Percentiles rank a stretch among this genome's conserved stretches.
phyloP scores from a whole-genome alignment of 2,329 filamentous ascomycete species.

The Elsinoe arachidis region DNA sequence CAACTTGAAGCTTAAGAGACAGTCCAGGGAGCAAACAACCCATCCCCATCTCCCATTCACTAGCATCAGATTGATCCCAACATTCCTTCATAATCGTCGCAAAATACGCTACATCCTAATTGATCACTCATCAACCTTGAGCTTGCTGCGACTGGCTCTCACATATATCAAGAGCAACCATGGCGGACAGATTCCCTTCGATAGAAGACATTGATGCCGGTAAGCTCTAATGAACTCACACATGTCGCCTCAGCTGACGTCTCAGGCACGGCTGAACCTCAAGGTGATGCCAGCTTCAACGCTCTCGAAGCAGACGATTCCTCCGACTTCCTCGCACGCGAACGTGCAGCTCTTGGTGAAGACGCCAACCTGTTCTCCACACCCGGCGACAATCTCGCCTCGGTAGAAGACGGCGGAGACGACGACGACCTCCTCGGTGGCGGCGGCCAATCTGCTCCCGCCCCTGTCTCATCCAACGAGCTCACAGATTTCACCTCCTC shows the following conservation, averaged over 20 bases:
- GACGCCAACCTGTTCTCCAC: slow-evolving; percentile 87
- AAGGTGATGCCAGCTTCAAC: slow-evolving; percentile 41
- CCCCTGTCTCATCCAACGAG: slow-evolving; percentile 34
- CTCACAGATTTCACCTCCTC: slow-evolving; percentile 70
- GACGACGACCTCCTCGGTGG: slow-evolving; percentile 61
- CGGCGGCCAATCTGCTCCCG: slow-evolving; percentile 41
- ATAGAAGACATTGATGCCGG: slow-evolving; percentile 46
- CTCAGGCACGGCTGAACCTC: slow-evolving; percentile 58
- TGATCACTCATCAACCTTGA: background rate
- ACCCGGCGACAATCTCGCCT: slow-evolving; percentile 58
- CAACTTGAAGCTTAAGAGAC: background rate
- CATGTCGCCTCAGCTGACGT: slow-evolving; percentile 15
- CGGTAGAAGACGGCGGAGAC: slow-evolving; percentile 45
- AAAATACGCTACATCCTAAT: background rate
- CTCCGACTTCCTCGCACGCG: slow-evolving; percentile 83
- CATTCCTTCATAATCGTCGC: background rate
- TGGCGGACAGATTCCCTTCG: slow-evolving; percentile 46
- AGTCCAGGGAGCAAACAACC: background rate
- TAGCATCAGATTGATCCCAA: background rate
- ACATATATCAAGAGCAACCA: slow-evolving; percentile 18
- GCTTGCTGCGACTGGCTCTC: background rate
- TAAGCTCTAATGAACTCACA: slow-evolving; percentile 25
- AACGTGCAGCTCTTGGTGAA: slow-evolving; percentile 82
- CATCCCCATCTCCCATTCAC: background rate
- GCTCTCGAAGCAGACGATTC: slow-evolving; percentile 50